Evolutionary conservation across 805 yeast species (phyloP).

Genomic region (Metschnikowia bowlesiae): DNA sequence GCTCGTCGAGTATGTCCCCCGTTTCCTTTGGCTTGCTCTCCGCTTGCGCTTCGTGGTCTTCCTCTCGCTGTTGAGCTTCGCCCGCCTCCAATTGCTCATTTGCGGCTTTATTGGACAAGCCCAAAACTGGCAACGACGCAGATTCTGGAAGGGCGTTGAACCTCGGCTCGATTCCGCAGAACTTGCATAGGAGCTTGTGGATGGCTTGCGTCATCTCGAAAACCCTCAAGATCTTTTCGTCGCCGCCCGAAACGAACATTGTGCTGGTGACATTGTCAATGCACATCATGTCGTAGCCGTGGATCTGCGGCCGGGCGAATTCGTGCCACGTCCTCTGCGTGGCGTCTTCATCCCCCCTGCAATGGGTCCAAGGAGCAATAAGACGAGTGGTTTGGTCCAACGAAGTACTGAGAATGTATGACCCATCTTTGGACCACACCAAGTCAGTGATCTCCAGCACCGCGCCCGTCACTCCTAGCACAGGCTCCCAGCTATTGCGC

Average conservation of each 20-base stretch:
- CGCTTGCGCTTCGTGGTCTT: slow-evolving; percentile 32
- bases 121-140: slow-evolving; percentile 89
- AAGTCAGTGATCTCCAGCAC: slow-evolving; percentile 70
- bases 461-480: slow-evolving; percentile 71
- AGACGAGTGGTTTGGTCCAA: slow-evolving; percentile 91
- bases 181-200: slow-evolving; percentile 51
- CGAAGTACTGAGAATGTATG: slow-evolving; percentile 71
- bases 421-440: slow-evolving; percentile 66
- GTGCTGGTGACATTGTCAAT: slow-evolving; percentile 56
- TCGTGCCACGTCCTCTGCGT: slow-evolving; percentile 65
- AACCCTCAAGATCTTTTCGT: slow-evolving; percentile 85
- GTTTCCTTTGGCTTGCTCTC: slow-evolving; percentile 39
- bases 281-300: slow-evolving; percentile 94
- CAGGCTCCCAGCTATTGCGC: slow-evolving; percentile 35
- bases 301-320: slow-evolving; percentile 95
- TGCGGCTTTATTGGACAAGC: slow-evolving; percentile 87
- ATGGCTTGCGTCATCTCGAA: slow-evolving; percentile 86
- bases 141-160: slow-evolving; percentile 57
- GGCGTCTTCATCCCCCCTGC: slow-evolving; percentile 15
- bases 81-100: slow-evolving; percentile 42
- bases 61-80: slow-evolving; percentile 33
- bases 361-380: slow-evolving; percentile 56
- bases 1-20: slow-evolving; percentile 47
- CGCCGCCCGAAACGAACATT: slow-evolving; percentile 88
- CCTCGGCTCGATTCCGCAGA: slow-evolving; percentile 42